Percentiles rank a stretch among this genome's conserved stretches.
Conservation (phyloP, 164 flowering plant species). For the Amborella trichopoda region DNA sequence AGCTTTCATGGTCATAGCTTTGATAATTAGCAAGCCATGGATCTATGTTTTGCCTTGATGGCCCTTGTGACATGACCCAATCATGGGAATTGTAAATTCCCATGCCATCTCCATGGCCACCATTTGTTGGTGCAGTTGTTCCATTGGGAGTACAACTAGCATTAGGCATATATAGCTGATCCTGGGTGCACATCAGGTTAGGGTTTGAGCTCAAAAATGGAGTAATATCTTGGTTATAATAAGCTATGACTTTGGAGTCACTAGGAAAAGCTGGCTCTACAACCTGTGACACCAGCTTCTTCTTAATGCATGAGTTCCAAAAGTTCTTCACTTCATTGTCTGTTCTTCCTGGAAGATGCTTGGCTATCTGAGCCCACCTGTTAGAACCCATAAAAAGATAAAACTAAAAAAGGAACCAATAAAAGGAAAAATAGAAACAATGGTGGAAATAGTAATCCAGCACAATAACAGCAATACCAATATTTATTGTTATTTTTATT, state of each 20-base stretch:
- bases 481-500: too few species aligned
- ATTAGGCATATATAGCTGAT: conserved; percentile 16
- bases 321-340: conserved; percentile 94
- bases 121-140: conserved; percentile 10
- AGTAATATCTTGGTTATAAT: conserved; percentile 10
- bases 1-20: conserved; percentile 7
- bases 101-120: conserved; percentile 12
- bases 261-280: conserved; percentile 7
- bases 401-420: not conserved
- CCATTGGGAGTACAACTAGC: too few species aligned
- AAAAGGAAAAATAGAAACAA: not conserved
- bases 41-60: conserved; percentile 7
- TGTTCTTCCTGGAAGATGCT: conserved; percentile 82
- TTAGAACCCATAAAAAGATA: conserved; percentile 2
- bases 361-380: conserved; percentile 96
- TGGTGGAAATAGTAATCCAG: not conserved
- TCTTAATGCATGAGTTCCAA: conserved; percentile 89
- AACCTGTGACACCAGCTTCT: conserved; percentile 42
- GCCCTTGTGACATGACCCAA: conserved; percentile 3
- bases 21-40: conserved; percentile 14
- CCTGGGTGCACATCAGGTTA: conserved; percentile 15
- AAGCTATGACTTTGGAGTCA: conserved; percentile 9
- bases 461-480: too few species aligned
- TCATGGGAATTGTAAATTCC: conserved; percentile 9
- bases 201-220: conserved; percentile 17